phyloP scores from a whole-genome alignment of 352 stramenopile species.

The Vaucheria bursata region DNA sequence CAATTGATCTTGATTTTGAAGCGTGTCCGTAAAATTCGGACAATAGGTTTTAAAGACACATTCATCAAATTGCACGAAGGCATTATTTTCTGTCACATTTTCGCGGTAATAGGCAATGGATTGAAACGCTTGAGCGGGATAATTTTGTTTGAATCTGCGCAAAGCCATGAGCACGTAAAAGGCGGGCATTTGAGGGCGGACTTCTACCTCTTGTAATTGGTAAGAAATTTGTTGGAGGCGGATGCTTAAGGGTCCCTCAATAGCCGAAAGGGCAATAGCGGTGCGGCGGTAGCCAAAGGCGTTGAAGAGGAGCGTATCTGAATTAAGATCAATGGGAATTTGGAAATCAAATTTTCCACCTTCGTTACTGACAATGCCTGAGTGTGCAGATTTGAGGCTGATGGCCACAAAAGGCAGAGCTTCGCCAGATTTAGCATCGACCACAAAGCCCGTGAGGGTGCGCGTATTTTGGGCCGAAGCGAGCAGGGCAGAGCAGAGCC shows the following conservation, averaged over 20 bases:
- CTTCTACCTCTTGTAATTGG: not conserved
- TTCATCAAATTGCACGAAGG: not conserved
- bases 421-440: too few species aligned
- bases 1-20: constrained; percentile 4
- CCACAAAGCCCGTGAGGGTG: too few species aligned
- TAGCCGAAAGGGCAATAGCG: not conserved
- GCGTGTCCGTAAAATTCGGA: not conserved
- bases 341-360: not conserved
- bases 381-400: too few species aligned
- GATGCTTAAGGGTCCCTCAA: not conserved
- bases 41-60: constrained; percentile 1
- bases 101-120: not conserved
- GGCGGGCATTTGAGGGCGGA: not conserved
- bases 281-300: not conserved
- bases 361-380: constrained; percentile 1
- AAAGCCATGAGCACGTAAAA: not conserved
- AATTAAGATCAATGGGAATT: not conserved
- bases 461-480: too few species aligned
- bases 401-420: too few species aligned
- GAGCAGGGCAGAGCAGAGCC: too few species aligned
- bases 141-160: not conserved
- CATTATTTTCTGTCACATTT: not conserved
- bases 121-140: not conserved
- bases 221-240: not conserved
- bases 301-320: not conserved